phyloP scores from a whole-genome alignment of 192 early-diverging fungal species.

The Gigaspora rosea region DNA sequence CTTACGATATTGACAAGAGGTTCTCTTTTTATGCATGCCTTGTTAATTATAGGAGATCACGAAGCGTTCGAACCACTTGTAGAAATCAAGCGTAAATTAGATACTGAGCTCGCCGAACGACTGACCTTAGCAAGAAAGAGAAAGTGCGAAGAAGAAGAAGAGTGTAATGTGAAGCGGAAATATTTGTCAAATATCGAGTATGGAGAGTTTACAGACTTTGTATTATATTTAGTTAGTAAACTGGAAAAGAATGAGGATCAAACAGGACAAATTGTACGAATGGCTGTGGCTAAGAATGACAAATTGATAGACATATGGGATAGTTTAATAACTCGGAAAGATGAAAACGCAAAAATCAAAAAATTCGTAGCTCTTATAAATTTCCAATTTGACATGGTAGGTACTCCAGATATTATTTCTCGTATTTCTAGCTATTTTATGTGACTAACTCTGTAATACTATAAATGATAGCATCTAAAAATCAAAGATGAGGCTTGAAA shows the following conservation, averaged over 20 bases:
- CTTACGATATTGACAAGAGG: background rate
- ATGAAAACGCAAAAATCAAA: background rate
- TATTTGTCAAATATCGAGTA: background rate
- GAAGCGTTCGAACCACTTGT: background rate
- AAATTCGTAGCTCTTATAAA: slow-evolving; percentile 15
- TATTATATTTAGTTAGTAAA: background rate
- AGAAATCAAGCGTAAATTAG: slow-evolving; percentile 5
- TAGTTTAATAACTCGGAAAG: slow-evolving; percentile 3
- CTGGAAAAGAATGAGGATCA: slow-evolving; percentile 12
- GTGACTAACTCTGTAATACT: slow-evolving; percentile 1
- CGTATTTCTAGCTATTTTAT: background rate
- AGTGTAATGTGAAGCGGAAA: background rate
- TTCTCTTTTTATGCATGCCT: background rate
- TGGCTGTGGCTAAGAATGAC: slow-evolving; percentile 12
- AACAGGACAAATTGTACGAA: background rate
- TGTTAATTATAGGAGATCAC: slow-evolving; percentile 18
- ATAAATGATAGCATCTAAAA: slow-evolving; percentile 14
- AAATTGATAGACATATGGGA: slow-evolving; percentile 8
- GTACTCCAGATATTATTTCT: slow-evolving; percentile 7
- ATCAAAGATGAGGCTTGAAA: background rate
- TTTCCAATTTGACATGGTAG: slow-evolving; percentile 19
- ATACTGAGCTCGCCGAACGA: background rate
- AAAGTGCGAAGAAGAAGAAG: background rate
- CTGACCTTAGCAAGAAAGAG: slow-evolving; percentile 1
- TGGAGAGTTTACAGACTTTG: slow-evolving; percentile 12